Evolutionary conservation across 257 asterid genomes (phyloP).

Genomic region (Lantana camara): DNA sequence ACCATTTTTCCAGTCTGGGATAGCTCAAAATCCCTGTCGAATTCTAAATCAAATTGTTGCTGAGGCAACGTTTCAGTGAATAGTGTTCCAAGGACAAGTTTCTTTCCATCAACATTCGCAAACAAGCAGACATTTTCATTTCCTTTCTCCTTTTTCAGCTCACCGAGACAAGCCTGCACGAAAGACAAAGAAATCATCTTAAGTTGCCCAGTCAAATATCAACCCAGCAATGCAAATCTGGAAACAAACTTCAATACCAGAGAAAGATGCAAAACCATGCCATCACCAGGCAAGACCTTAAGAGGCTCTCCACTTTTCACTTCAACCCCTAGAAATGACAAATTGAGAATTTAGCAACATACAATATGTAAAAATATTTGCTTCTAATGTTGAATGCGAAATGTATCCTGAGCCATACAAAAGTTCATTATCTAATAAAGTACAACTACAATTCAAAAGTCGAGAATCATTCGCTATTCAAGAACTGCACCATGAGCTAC

Average conservation of each 20-base stretch:
- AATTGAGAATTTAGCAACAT: not conserved
- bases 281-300: constrained; percentile 55
- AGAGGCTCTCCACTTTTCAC: constrained; percentile 64
- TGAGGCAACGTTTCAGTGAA: constrained; percentile 72
- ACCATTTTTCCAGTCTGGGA: constrained; percentile 83
- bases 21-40: constrained; percentile 58
- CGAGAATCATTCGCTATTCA: too few species aligned
- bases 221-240: not conserved
- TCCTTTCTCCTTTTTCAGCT: constrained; percentile 53
- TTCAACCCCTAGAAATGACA: constrained; percentile 52
- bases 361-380: not conserved
- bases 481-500: too few species aligned
- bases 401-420: not conserved
- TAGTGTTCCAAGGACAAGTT: constrained; percentile 79
- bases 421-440: too few species aligned
- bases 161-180: constrained; percentile 73
- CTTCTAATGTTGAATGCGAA: not conserved
- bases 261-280: constrained; percentile 67
- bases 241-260: constrained; percentile 49
- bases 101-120: constrained; percentile 59
- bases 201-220: not conserved
- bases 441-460: too few species aligned
- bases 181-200: not conserved
- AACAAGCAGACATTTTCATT: constrained; percentile 48
- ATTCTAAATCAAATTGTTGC: constrained; percentile 68